Evolutionary conservation across 129 eudicot genomes (phyloP).

Genomic region (Arctium minus): DNA sequence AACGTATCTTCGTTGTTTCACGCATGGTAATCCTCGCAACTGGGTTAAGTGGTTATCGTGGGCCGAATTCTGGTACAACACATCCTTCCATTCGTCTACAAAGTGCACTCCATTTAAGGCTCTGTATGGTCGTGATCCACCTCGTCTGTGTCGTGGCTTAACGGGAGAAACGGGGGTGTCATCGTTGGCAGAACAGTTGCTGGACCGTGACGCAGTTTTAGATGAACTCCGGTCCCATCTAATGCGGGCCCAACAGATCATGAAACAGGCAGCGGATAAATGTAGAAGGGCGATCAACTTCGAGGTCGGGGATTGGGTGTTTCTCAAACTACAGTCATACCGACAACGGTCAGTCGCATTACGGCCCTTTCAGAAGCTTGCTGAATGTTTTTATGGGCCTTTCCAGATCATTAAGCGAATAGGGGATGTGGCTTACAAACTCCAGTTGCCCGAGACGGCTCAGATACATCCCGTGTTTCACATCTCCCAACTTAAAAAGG

Average conservation of each 20-base stretch:
- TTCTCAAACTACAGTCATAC: constrained; percentile 4
- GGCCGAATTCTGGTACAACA: no score
- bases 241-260: neutral
- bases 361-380: neutral
- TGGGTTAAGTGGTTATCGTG: no score
- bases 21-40: no score
- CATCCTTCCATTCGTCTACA: no score
- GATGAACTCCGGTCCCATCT: neutral
- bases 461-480: neutral
- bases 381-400: neutral
- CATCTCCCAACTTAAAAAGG: neutral
- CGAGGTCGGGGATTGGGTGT: neutral
- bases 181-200: constrained; percentile 6
- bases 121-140: no score
- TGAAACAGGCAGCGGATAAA: neutral
- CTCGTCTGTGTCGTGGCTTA: no score
- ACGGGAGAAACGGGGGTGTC: no score
- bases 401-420: neutral
- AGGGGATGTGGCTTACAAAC: neutral
- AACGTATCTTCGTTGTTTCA: no score
- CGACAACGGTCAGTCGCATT: neutral
- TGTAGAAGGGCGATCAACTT: neutral
- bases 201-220: constrained; percentile 47
- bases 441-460: neutral
- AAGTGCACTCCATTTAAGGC: no score